These are phyloP conservation scores for Hamigera avellanea DNA, from an alignment of 495 filamentous ascomycete species.

Conservation along the genomic window DNA sequence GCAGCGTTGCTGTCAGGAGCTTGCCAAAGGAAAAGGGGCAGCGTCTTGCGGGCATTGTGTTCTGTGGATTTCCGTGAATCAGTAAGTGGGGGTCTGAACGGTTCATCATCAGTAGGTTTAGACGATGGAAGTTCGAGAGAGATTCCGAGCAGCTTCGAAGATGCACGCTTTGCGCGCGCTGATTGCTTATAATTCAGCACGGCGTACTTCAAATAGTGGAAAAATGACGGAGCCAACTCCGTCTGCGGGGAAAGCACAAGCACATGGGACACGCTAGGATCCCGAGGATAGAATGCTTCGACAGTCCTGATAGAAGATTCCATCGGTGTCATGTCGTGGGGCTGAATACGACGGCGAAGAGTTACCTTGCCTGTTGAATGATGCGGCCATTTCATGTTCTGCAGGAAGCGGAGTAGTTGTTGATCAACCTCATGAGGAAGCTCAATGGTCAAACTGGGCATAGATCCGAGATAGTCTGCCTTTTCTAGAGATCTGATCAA, in stretches of 20 bases:
- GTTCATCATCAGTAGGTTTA: slow-evolving; percentile 41
- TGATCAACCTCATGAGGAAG: slow-evolving; percentile 55
- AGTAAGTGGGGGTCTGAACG: slow-evolving; percentile 38
- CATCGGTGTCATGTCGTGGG: slow-evolving; percentile 40
- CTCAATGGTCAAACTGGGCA: slow-evolving; percentile 69
- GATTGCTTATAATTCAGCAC: slow-evolving; percentile 68
- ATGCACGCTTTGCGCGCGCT: slow-evolving; percentile 24
- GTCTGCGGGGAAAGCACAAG: slow-evolving; percentile 66
- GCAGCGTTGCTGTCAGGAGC: slow-evolving; percentile 68
- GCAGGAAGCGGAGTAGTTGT: slow-evolving; percentile 47
- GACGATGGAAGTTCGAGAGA: slow-evolving; percentile 60
- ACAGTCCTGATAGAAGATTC: slow-evolving; percentile 58
- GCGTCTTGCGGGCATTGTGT: slow-evolving; percentile 8
- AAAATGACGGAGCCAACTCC: slow-evolving; percentile 64
- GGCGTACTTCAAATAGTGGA: slow-evolving; percentile 68
- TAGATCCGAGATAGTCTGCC: slow-evolving; percentile 59
- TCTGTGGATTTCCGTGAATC: slow-evolving; percentile 9
- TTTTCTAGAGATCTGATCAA: slow-evolving; percentile 58
- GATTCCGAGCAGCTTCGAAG: slow-evolving; percentile 53
- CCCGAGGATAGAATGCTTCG: slow-evolving; percentile 70
- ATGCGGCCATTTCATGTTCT: slow-evolving; percentile 54
- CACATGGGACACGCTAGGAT: slow-evolving; percentile 51
- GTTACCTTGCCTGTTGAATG: slow-evolving; percentile 36
- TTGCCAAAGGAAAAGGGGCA: slow-evolving; percentile 67
- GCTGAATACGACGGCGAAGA: slow-evolving; percentile 59